These are phyloP conservation scores for Agaricus blazei DNA, from an alignment of 768 basidiomycete genomes.

Conservation along the genomic window DNA sequence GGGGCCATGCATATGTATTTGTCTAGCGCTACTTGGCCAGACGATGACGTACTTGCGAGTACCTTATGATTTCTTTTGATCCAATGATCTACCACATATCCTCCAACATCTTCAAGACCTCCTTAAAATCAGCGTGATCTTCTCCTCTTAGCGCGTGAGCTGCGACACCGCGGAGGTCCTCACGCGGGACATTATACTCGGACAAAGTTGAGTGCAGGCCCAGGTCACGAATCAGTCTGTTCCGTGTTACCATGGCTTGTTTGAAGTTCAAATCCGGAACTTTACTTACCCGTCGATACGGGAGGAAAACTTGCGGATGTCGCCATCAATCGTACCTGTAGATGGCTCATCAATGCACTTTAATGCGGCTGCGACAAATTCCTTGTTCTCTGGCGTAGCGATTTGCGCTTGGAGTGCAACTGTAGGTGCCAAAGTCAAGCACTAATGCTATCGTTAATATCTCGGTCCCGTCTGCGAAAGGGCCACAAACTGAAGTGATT, in stretches of 20 bases:
- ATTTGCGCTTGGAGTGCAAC: constrained; percentile 54
- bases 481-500: constrained; percentile 63
- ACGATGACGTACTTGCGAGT: too few relatives aligned
- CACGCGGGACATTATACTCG: constrained; percentile 59
- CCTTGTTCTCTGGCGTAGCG: constrained; percentile 59
- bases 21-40: too few relatives aligned
- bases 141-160: constrained; percentile 38
- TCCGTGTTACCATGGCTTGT: not conserved
- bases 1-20: too few relatives aligned
- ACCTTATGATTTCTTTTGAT: too few relatives aligned
- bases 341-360: constrained; percentile 55
- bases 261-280: not conserved
- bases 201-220: constrained; percentile 53
- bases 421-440: constrained; percentile 65
- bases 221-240: constrained; percentile 55
- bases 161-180: constrained; percentile 51
- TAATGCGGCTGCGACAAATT: constrained; percentile 48
- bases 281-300: constrained; percentile 49
- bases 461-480: constrained; percentile 3
- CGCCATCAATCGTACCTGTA: constrained; percentile 63
- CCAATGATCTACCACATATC: constrained; percentile 28
- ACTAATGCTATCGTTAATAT: constrained; percentile 32
- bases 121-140: constrained; percentile 31
- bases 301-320: constrained; percentile 46
- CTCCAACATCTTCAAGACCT: constrained; percentile 47